These are phyloP conservation scores for Suillus occidentalis DNA, from an alignment of 768 basidiomycete species.

Conservation along the genomic window DNA sequence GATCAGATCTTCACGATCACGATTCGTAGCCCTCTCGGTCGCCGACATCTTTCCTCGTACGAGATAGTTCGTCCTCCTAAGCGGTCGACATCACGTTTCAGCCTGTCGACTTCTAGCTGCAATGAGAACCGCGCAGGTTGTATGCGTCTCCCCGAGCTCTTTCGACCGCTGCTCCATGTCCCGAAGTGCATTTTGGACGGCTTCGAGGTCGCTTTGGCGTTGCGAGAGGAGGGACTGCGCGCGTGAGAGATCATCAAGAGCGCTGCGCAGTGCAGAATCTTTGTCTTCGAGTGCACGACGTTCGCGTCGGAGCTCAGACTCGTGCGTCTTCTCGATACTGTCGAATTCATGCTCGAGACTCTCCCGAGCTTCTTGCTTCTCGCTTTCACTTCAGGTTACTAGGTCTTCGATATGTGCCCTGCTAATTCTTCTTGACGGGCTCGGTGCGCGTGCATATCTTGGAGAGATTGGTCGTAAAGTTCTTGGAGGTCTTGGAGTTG, in stretches of 20 bases:
- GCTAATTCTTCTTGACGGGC: conserved; percentile 78
- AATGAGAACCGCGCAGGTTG: conserved; percentile 81
- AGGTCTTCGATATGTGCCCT: conserved; percentile 71
- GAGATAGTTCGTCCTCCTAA: conserved; percentile 76
- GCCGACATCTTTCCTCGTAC: conserved; percentile 67
- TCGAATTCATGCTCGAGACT: conserved; percentile 54
- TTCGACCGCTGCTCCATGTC: conserved; percentile 74
- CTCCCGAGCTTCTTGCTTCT: conserved; percentile 58
- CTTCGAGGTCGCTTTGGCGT: conserved; percentile 72
- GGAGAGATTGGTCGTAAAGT: conserved; percentile 60
- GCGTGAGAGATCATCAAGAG: conserved; percentile 62
- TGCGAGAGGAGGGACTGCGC: conserved; percentile 63
- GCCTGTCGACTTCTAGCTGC: conserved; percentile 85
- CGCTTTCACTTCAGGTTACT: conserved; percentile 57
- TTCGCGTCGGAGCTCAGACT: conserved; percentile 57
- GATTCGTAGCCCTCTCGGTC: conserved; percentile 61
- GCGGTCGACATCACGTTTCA: conserved; percentile 80
- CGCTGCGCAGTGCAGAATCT: conserved; percentile 63
- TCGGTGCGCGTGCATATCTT: conserved; percentile 67
- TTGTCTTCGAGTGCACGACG: conserved; percentile 69
- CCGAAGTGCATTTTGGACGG: conserved; percentile 72
- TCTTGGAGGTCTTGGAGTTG: conserved; percentile 67
- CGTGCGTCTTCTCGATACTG: conserved; percentile 59
- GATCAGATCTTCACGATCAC: conserved; percentile 70
- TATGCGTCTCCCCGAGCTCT: conserved; percentile 80